These are phyloP conservation scores for Pseudotsuga menziesii DNA, from an alignment of 75 land plant species.

Conservation along the genomic window DNA sequence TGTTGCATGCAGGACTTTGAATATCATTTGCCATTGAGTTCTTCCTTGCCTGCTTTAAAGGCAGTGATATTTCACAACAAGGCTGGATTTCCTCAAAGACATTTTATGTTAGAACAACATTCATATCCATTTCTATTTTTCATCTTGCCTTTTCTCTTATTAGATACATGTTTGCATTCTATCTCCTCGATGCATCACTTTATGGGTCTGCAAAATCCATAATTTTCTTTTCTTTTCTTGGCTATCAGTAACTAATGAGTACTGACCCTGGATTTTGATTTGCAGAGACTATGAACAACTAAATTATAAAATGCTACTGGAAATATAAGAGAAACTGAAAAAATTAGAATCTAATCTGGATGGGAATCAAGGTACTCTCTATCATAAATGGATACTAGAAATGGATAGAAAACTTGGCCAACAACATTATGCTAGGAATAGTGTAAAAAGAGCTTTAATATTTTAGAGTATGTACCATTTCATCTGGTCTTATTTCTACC, in stretches of 20 bases:
- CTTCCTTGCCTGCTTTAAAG: slow-evolving; percentile 21
- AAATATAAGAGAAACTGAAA: slow-evolving; percentile 38
- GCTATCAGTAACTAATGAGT: not conserved
- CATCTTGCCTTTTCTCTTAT: slow-evolving; percentile 42
- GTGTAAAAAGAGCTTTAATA: not conserved
- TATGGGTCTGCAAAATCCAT: not conserved
- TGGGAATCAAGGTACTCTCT: not conserved
- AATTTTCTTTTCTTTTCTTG: not conserved
- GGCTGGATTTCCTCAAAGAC: slow-evolving; percentile 26
- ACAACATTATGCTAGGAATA: not conserved
- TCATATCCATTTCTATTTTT: slow-evolving; percentile 28
- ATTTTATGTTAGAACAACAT: slow-evolving; percentile 41
- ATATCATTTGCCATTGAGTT: slow-evolving; percentile 50
- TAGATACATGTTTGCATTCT: slow-evolving; percentile 45
- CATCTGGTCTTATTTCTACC: not conserved
- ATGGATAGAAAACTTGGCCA: slow-evolving; percentile 10
- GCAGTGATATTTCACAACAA: slow-evolving; percentile 24
- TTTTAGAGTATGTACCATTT: not conserved
- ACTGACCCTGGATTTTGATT: not conserved
- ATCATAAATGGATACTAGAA: not conserved
- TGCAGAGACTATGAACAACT: slow-evolving; percentile 70
- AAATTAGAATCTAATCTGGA: slow-evolving; percentile 13
- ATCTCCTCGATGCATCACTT: not conserved
- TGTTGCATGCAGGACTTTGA: slow-evolving; percentile 41
- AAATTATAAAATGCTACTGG: slow-evolving; percentile 47